Base-by-base conservation (phyloP, 495 filamentous ascomycete genomes). In the Aspergillus conjunctus region DNA sequence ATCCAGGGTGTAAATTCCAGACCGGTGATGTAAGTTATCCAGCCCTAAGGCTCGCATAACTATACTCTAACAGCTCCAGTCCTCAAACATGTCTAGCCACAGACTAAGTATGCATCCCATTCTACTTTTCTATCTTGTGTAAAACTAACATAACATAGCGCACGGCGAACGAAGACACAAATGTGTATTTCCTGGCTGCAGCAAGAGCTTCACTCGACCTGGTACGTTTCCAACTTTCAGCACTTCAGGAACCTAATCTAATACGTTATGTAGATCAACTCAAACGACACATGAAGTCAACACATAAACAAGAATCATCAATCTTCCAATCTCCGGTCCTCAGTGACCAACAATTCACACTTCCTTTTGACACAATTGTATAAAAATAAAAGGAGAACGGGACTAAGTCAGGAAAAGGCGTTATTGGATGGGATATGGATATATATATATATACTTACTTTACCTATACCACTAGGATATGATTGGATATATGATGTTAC, bases 61-160 rank as follows among this genome's bases (percentile, higher is more conserved):
- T 33, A 30, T 18, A 33, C 43, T 39, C 58, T 62, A 54, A 62
- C 41, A 5, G 18, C 7, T 14, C 6, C 49, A 79, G 77, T 80
- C 78, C 30, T 80, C 78, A 10, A 80, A 80, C 48, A 80, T 80
- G 78, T 80, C 78, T 2, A 80, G 78, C 32, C 78, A 80, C 49
- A 68, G 76, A 61, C 65, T 80, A 17, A 80, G 73, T 76, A 74
- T 62, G 58, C 12, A 11, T 32, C 45, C 34, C 10, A 8, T 5
- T 39, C 12, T 6, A n/a, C 17, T 21, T 52, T 8, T 32, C 17
- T 31, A n/a, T 1, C 20, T 32, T 21, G 15, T 34, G n/a, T 6
- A 22, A 31, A 33, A 52, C 67, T 73, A 62, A 74, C 56, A 11
- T n/a, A 9, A 18, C 20, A 7, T 48, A 76, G 73, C 78, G 7